Percentiles rank a stretch among this genome's conserved stretches.
phyloP scores from a whole-genome alignment of 2,329 filamentous ascomycete genomes.

The Alternaria rosae region DNA sequence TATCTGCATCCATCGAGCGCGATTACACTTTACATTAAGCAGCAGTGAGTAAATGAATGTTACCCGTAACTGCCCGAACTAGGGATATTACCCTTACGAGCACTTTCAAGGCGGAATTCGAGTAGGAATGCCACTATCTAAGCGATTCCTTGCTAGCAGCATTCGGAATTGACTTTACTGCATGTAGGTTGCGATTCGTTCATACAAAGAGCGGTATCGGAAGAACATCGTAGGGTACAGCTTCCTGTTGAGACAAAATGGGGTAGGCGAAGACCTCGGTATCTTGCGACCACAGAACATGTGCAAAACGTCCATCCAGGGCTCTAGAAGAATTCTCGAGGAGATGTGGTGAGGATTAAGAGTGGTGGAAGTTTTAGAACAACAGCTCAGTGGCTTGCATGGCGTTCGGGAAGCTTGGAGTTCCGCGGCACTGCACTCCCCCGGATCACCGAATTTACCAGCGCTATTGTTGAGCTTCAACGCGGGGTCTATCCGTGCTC shows the following conservation, averaged over 20 bases:
- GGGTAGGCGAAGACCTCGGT: background rate
- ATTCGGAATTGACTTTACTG: background rate
- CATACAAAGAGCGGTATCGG: background rate
- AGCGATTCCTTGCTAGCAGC: too few relatives aligned
- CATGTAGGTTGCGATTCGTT: background rate
- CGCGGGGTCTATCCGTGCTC: background rate
- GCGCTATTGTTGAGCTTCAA: background rate
- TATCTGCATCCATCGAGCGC: too few relatives aligned
- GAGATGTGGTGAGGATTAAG: background rate
- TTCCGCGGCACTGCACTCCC: background rate
- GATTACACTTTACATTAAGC: too few relatives aligned
- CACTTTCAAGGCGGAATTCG: too few relatives aligned
- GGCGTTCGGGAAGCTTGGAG: background rate
- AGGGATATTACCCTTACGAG: too few relatives aligned
- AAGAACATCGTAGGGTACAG: background rate
- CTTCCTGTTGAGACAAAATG: background rate
- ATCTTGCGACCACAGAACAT: background rate
- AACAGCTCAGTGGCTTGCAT: background rate
- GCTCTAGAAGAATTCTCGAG: background rate
- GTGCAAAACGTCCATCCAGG: background rate
- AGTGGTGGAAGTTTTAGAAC: conserved; percentile 1
- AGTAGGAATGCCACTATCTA: too few relatives aligned
- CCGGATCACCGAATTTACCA: background rate
- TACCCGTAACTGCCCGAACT: too few relatives aligned
- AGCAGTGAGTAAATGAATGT: too few relatives aligned